Conservation (phyloP, 805 yeast species). For the Metschnikowia santaceciliae region DNA sequence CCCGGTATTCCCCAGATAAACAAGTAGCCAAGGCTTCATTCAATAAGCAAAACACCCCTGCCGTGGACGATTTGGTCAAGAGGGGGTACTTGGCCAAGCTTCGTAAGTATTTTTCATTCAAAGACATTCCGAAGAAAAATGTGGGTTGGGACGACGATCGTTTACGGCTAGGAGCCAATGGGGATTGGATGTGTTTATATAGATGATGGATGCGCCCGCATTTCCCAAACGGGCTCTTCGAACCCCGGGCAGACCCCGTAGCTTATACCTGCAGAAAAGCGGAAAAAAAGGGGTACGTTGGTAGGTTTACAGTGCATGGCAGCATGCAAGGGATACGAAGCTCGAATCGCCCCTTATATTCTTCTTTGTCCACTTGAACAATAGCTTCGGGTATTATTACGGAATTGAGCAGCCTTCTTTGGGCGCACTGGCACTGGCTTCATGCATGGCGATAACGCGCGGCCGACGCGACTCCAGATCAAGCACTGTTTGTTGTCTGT, state of each 20-base stretch:
- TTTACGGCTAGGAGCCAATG: not conserved
- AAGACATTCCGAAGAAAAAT: slow-evolving; percentile 8
- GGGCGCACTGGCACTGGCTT: too few species aligned
- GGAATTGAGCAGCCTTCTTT: not conserved
- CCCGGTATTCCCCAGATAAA: slow-evolving; percentile 43
- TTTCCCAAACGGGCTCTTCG: not conserved
- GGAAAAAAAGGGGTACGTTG: too few species aligned
- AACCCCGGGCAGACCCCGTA: not conserved
- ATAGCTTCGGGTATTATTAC: not conserved
- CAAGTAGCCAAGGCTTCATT: slow-evolving; percentile 56
- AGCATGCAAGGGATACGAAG: too few species aligned
- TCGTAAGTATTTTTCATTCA: slow-evolving; percentile 33
- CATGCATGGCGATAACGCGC: slow-evolving; percentile 5
- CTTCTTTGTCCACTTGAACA: not conserved
- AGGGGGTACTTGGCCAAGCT: slow-evolving; percentile 48
- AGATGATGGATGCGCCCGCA: slow-evolving; percentile 3
- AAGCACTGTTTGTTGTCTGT: too few species aligned
- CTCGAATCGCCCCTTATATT: too few species aligned
- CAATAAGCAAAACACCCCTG: slow-evolving; percentile 50
- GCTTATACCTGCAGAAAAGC: not conserved
- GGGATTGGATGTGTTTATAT: slow-evolving; percentile 1
- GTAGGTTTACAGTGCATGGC: too few species aligned
- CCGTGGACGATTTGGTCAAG: slow-evolving; percentile 55
- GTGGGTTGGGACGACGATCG: not conserved
- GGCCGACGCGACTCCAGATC: not conserved